Base-by-base conservation (phyloP, 2,329 filamentous ascomycete species). In the Fusarium sp. region DNA sequence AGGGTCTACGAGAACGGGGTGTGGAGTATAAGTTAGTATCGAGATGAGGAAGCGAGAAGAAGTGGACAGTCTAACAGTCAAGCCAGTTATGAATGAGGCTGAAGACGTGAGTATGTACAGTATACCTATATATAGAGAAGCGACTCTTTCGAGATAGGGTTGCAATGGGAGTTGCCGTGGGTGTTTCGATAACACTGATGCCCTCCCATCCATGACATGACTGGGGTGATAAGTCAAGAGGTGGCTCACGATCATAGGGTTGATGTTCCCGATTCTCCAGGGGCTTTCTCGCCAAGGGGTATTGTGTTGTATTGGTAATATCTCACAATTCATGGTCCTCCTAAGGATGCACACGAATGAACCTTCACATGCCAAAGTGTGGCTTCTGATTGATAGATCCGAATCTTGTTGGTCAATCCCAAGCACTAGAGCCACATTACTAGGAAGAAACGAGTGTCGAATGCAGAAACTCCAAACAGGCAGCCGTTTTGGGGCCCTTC, bases 281-380 rank as follows among this genome's bases (percentile, higher is more conserved):
- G 24, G 47, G 26, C 35, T 56, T 73, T 20, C 35, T 44, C 28
- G 39, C 53, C 44, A 42, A 32, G 45, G 57, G 54, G 24, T 20
- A 26, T 6, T 18, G 24, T 14, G 20, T 6, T 18, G 53, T 55
- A 47, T 42, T 55, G 48, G 39, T 55, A 45, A 72, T 58, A 53
- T 48, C 50, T 62, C 50, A 61, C 50, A 61, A 17, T 44, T 58
- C 42, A 58, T 53, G 26, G 50, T 44, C 26, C 24, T 45, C 24
- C 30, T 50, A 18, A 64, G 63, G 63, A 64, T 55, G 45, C 54
- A 41, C 35, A 51, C 36, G 24, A 62, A 41, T 32, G 47, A 59
- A 41, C 51, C 65, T 75, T 77, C 75, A 77, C 75, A 77, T 77
- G 75, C 59, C 65, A 64, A 36, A 63, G 54, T n/a, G 51, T 42